phyloP scores from a whole-genome alignment of 768 basidiomycete genomes.

The Calocybe gangraenosa region DNA sequence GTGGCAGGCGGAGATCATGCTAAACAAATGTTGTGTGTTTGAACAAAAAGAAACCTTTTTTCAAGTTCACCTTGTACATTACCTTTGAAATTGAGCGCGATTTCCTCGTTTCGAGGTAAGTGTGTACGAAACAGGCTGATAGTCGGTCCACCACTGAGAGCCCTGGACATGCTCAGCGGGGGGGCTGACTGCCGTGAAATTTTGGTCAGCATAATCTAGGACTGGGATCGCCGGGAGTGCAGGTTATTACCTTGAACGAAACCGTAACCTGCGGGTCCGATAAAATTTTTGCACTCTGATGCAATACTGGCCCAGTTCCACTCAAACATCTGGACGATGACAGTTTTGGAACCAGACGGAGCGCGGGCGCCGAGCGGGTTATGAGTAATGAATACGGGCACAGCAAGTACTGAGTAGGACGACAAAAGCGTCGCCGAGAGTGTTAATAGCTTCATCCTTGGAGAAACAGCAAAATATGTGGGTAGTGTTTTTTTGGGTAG shows the following conservation, averaged over 20 bases:
- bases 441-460: slow-evolving; percentile 9
- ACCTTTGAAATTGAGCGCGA: slow-evolving; percentile 44
- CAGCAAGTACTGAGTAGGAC: slow-evolving; percentile 7
- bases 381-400: slow-evolving; percentile 2
- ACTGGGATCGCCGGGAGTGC: not conserved
- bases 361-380: slow-evolving; percentile 16
- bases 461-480: not conserved
- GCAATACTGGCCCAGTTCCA: slow-evolving; percentile 63
- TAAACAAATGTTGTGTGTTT: no score
- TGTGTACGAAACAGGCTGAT: slow-evolving; percentile 64
- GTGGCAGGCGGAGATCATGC: slow-evolving; percentile 50
- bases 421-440: slow-evolving; percentile 4
- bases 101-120: slow-evolving; percentile 64
- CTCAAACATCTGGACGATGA: slow-evolving; percentile 70
- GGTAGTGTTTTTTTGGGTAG: not conserved
- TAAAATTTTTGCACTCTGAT: slow-evolving; percentile 57
- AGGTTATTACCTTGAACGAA: slow-evolving; percentile 57
- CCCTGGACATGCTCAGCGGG: slow-evolving; percentile 57
- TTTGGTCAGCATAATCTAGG: not conserved
- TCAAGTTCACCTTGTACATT: no score
- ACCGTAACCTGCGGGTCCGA: slow-evolving; percentile 68
- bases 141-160: slow-evolving; percentile 71
- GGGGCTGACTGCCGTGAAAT: slow-evolving; percentile 34
- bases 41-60: no score
- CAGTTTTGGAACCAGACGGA: slow-evolving; percentile 32